phyloP scores from a whole-genome alignment of 768 basidiomycete species.

The Hebeloma cylindrosporum region DNA sequence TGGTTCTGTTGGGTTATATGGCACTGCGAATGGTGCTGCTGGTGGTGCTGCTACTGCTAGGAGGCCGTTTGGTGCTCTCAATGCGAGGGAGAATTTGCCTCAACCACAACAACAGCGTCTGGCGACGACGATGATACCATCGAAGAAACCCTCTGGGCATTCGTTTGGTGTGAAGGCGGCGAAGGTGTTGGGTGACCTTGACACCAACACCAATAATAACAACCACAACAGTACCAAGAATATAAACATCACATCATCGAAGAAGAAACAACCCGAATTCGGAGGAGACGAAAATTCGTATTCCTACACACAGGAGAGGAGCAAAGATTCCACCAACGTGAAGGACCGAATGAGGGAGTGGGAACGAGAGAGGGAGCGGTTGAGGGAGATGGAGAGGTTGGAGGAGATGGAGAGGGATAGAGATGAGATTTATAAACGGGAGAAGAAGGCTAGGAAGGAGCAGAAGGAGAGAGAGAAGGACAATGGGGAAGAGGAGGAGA shows the following conservation, averaged over 20 bases:
- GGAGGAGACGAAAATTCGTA: slow-evolving; percentile 15
- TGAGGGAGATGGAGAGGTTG: slow-evolving; percentile 66
- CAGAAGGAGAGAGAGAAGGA: slow-evolving; percentile 28
- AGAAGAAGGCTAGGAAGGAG: slow-evolving; percentile 32
- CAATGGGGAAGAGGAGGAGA: slow-evolving; percentile 25
- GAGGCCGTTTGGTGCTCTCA: slow-evolving; percentile 32
- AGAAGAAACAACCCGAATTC: not conserved
- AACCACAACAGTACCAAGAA: slow-evolving; percentile 11
- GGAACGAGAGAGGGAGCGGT: slow-evolving; percentile 68
- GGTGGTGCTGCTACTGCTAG: slow-evolving; percentile 27
- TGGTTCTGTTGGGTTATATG: no score
- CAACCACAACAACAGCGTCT: slow-evolving; percentile 5
- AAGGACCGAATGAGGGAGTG: slow-evolving; percentile 71
- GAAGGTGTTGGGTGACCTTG: slow-evolving; percentile 23
- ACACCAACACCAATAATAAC: slow-evolving; percentile 4
- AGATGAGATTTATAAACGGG: slow-evolving; percentile 41
- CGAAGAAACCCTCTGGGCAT: slow-evolving; percentile 28
- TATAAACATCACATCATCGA: not conserved
- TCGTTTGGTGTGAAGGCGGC: slow-evolving; percentile 26
- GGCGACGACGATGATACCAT: slow-evolving; percentile 18
- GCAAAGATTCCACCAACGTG: slow-evolving; percentile 46
- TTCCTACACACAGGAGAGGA: no score
- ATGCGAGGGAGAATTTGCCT: slow-evolving; percentile 25
- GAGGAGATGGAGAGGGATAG: slow-evolving; percentile 57
- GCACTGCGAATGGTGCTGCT: no score